phyloP scores from a whole-genome alignment of 106 monocot genomes.

The Alisma plantagoaquatica region DNA sequence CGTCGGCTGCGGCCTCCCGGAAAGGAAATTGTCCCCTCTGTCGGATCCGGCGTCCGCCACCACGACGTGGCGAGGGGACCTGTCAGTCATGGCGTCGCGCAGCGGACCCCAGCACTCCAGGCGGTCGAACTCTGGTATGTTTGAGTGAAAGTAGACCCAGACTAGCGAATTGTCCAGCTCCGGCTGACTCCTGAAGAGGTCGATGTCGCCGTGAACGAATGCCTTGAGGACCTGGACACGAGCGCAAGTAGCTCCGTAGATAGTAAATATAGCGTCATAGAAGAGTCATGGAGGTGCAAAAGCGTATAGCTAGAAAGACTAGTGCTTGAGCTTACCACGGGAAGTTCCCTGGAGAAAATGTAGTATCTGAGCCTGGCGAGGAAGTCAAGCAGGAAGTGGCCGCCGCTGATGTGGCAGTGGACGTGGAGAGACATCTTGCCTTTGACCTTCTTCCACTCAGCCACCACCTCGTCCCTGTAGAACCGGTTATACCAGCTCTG shows the following conservation, averaged over 20 bases:
- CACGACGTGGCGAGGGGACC: too few species aligned
- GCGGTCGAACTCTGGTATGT: neutral
- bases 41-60: too few species aligned
- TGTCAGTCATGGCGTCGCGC: neutral
- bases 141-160: conserved; percentile 13
- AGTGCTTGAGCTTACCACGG: neutral
- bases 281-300: neutral
- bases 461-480: conserved; percentile 13
- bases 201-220: conserved; percentile 1
- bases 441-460: conserved; percentile 12
- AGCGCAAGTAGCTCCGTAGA: too few species aligned
- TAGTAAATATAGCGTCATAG: neutral
- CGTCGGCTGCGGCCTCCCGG: neutral
- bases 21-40: too few species aligned
- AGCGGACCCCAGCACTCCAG: conserved; percentile 5
- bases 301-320: neutral
- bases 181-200: conserved; percentile 2
- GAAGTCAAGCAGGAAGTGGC: conserved; percentile 11
- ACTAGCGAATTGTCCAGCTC: conserved; percentile 3
- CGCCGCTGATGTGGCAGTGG: conserved; percentile 10
- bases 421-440: conserved; percentile 11
- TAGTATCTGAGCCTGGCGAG: conserved; percentile 6
- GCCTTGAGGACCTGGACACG: conserved; percentile 4
- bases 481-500: conserved; percentile 5
- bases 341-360: conserved; percentile 10